Evolutionary conservation across 805 yeast species (phyloP).

Genomic region (Priceomyces melissophilus): DNA sequence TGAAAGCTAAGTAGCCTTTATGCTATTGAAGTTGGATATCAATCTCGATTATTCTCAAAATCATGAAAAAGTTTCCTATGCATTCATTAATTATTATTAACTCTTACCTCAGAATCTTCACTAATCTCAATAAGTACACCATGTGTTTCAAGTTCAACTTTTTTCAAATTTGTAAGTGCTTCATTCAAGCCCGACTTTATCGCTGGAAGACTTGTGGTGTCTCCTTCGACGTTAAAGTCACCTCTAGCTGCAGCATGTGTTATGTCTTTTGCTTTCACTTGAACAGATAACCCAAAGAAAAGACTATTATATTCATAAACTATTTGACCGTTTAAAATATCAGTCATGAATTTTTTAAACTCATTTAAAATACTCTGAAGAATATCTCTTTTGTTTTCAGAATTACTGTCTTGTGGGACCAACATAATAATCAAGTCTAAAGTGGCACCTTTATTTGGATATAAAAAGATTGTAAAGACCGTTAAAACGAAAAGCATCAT

Average conservation of each 20-base stretch:
- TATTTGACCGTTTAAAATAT: conserved; percentile 1
- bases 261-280: not conserved
- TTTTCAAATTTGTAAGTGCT: conserved; percentile 2
- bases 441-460: not conserved
- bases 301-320: conserved; percentile 6
- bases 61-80: too few relatives aligned
- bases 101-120: conserved; percentile 1
- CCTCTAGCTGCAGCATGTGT: not conserved
- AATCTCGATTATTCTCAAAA: too few relatives aligned
- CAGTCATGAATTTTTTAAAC: conserved; percentile 1
- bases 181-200: not conserved
- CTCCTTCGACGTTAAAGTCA: not conserved
- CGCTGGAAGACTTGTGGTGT: not conserved
- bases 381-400: conserved; percentile 1
- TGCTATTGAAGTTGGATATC: too few relatives aligned
- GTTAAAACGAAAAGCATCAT: not conserved
- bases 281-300: conserved; percentile 6
- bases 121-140: conserved; percentile 1
- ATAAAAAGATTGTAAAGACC: not conserved
- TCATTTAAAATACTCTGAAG: conserved; percentile 4
- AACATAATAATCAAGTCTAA: conserved; percentile 1
- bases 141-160: conserved; percentile 1
- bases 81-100: not conserved
- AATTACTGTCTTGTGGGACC: conserved; percentile 1
- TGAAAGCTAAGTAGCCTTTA: too few relatives aligned